Evolutionary conservation across 495 filamentous ascomycete genomes (phyloP), one percentile per base, ranked within the genome.

Genomic region (Penicillium odoratum): DNA sequence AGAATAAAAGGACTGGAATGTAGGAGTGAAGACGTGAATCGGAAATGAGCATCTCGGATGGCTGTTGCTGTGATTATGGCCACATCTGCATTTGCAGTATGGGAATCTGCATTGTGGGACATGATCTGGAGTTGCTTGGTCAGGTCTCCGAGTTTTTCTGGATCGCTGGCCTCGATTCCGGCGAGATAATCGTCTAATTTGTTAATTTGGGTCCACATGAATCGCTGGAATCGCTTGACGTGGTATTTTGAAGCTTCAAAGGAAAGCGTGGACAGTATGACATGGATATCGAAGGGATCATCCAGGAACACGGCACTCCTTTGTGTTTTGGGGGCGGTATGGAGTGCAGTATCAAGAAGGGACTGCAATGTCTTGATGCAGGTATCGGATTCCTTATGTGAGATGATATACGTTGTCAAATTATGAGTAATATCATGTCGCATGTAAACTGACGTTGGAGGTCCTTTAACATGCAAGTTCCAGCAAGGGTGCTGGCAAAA

Each of bases 401-500:
- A 60, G 13, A 60, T 60, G 29, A 60, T 31, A n/a, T 60, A 60
- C 11, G 58, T 60, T 25, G 58, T 60, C 9, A 55, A 33, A 28
- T 52, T 38, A 3, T 36, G 46, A n/a, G n/a, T 28, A 28, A 56
- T 21, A 49, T 60, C 58, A 47, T 60, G 48, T 3, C 52, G 52
- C 46, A 55, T 47, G 47, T 60, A 60, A 3, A 60, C 52, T 18
- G 58, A 60, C 13, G 55, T 15, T 8, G 58, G 58, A 34, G 58
- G 44, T 46, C 53, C 53, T 48, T 60, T 52, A 15, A 55, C 46
- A 10, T 60, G 58, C 3, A 60, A 47, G 29, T 60, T 60, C 58
- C 58, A 60, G 7, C 58, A 52, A 40, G 58, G 58, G 29, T 60
- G 58, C 48, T 60, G 58, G 29, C 58, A 60, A 21, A 60, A 60